Evolutionary conservation across 441 rosid genomes (phyloP).

Genomic region (Erodium chrysanthum): DNA sequence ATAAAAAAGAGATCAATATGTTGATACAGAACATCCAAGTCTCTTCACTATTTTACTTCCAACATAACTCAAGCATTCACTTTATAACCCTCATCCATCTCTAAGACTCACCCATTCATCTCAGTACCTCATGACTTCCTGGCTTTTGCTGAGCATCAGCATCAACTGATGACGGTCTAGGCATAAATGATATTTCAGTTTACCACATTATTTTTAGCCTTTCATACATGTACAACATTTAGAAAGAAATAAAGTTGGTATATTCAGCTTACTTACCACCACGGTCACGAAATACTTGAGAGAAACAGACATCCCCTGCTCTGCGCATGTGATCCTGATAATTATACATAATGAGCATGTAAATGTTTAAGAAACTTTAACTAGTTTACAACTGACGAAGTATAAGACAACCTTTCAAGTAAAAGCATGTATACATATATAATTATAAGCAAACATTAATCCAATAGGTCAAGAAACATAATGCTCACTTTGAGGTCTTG

Average conservation of each 20-base stretch:
- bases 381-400: too few relatives aligned
- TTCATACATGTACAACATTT: not conserved
- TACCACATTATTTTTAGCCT: not conserved
- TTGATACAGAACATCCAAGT: not conserved
- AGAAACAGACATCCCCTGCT: conserved; percentile 93
- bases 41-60: not conserved
- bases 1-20: too few relatives aligned
- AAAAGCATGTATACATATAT: too few relatives aligned
- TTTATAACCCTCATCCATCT: too few relatives aligned
- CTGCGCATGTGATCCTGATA: conserved; percentile 89
- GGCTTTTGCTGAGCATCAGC: not conserved
- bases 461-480: not conserved
- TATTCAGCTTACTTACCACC: conserved; percentile 47
- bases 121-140: not conserved
- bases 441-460: not conserved
- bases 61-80: not conserved
- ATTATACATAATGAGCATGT: not conserved
- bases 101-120: not conserved
- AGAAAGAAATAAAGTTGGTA: not conserved
- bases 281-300: conserved; percentile 83
- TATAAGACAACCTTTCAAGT: too few relatives aligned
- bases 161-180: not conserved
- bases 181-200: not conserved
- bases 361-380: not conserved
- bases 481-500: conserved; percentile 83